Base-by-base conservation (phyloP, 805 yeast genomes). In the Candida xiaguanensis region DNA sequence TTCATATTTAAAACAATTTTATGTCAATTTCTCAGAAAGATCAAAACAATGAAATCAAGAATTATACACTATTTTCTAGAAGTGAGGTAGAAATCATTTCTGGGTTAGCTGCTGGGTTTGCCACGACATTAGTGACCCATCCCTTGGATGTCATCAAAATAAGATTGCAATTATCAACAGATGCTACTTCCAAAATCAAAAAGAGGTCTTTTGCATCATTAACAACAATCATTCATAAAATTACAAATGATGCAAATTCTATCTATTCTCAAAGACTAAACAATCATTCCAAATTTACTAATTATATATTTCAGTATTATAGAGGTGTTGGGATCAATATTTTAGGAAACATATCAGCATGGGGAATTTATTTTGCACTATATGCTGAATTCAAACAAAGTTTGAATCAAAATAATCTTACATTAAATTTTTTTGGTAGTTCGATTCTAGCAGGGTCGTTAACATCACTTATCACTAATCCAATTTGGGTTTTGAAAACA, bases 401-500 rank as follows among this genome's bases (percentile, higher is more conserved):
- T 3, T 8, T 45, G 12, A 9, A 19, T 13, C 35, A 27, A 15
- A 39, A 44, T 15, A 36, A 41, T 15, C 49, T 54, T 3, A 50
- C 60, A 3, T 36, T 56, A 4, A 58, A 56, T 33, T 68, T 58
- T 43, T 65, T 67, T 38, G 52, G 60, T 4, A 59, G 69, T 5
- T 63, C 69, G 2, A 42, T 66, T 2, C 28, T 62, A 13, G 89
- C 97, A 0, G 99, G 99, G 0, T 53, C 80, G 29, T 52, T 80
- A 4, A 87, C 96, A 0, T 75, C 95, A 1, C 40, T 87, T 0
- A 30, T 85, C 12, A 90, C 99, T 1, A 93, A 89, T 55, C 99
- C 99, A 1, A 75, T 91, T 8, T 91, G 99, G 99, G 96, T 93
- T 1, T 58, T 93, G 14, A 93, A 93, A 59, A 93, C 99, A 0